Evolutionary conservation across 352 stramenopile genomes (phyloP).

Genomic region (Phytophthora sojae): DNA sequence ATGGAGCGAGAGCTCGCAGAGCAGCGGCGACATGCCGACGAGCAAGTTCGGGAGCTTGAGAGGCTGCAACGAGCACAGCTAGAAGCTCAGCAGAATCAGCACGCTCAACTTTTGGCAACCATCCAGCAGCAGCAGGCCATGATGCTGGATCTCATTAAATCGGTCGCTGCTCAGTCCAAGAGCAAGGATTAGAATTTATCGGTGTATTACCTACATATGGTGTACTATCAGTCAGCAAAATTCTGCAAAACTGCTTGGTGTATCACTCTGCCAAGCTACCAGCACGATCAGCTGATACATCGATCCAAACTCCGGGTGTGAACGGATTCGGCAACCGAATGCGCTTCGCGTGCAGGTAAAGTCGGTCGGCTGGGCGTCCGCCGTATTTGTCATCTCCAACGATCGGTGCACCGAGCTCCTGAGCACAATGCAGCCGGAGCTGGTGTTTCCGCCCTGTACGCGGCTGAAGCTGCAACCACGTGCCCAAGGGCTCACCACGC

Average conservation of each 20-base stretch:
- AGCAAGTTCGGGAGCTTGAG: slow-evolving; percentile 38
- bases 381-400: slow-evolving; percentile 62
- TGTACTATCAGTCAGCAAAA: no score
- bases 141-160: slow-evolving; percentile 51
- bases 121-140: slow-evolving; percentile 51
- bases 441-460: slow-evolving; percentile 76
- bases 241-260: no score
- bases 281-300: slow-evolving; percentile 14
- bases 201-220: no score
- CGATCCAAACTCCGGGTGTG: slow-evolving; percentile 25
- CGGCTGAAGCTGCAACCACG: slow-evolving; percentile 65
- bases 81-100: slow-evolving; percentile 37
- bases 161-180: slow-evolving; percentile 27
- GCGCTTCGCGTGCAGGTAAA: slow-evolving; percentile 65
- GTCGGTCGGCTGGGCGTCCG: slow-evolving; percentile 28
- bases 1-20: slow-evolving; percentile 45
- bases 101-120: slow-evolving; percentile 39
- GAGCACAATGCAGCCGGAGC: slow-evolving; percentile 66
- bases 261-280: not conserved
- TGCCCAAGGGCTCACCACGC: slow-evolving; percentile 10
- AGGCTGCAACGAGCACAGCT: slow-evolving; percentile 35
- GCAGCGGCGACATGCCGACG: slow-evolving; percentile 38
- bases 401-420: slow-evolving; percentile 53
- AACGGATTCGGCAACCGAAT: slow-evolving; percentile 61
- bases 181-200: slow-evolving; percentile 17